Conservation (phyloP, 768 basidiomycete genomes). For the Jaapia argillacea region DNA sequence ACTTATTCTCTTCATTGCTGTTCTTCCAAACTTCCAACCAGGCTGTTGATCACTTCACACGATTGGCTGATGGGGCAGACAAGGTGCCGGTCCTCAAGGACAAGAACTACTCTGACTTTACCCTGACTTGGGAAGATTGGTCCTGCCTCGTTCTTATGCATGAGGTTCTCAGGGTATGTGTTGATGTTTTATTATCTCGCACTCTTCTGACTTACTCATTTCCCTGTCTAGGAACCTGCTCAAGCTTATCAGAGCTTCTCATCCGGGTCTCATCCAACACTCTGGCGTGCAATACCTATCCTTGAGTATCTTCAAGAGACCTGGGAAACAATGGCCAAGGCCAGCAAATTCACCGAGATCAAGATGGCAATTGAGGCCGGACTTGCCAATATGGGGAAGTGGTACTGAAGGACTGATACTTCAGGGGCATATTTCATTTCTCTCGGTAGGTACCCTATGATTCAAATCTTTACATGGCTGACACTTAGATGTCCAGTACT, state of each 20-base stretch:
- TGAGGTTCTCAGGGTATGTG: not conserved
- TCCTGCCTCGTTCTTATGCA: not conserved
- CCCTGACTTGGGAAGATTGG: not conserved
- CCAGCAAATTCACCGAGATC: not conserved
- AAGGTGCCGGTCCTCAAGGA: not conserved
- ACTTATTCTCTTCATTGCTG: not conserved
- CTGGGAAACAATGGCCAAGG: not conserved
- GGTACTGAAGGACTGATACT: not conserved
- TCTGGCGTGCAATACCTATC: conserved; percentile 1
- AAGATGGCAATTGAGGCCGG: not conserved
- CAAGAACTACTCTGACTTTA: not conserved
- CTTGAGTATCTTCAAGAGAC: not conserved
- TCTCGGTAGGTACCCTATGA: no score
- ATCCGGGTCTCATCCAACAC: not conserved
- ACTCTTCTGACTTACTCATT: not conserved
- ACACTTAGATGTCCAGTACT: not conserved
- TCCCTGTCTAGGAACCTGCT: not conserved
- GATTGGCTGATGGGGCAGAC: not conserved
- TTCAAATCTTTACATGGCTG: no score
- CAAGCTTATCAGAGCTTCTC: conserved; percentile 1
- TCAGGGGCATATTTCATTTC: not conserved
- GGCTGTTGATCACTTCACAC: not conserved
- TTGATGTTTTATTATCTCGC: no score
- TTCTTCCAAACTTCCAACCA: not conserved
- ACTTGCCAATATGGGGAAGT: not conserved